These are phyloP conservation scores for Luzula sylvatica DNA, from an alignment of 176 grass and related monocot species.

Conservation along the genomic window DNA sequence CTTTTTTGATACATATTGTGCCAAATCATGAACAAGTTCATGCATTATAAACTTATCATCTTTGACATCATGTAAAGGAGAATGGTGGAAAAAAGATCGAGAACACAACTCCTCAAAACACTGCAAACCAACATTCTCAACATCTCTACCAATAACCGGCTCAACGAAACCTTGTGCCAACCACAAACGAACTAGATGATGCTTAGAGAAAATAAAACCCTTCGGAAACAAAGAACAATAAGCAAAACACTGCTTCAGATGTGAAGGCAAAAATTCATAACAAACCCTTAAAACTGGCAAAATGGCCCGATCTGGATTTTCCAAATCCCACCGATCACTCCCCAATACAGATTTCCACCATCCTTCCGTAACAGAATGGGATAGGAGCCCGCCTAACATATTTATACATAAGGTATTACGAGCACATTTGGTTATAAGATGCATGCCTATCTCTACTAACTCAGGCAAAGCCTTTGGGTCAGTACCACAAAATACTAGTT, in stretches of 20 bases:
- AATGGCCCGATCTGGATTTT: not conserved
- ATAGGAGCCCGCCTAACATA: conserved; percentile 12
- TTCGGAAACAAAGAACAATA: conserved; percentile 33
- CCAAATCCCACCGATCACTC: conserved; percentile 9
- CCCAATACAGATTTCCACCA: conserved; percentile 24
- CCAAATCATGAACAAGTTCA: conserved; percentile 30
- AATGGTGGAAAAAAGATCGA: conserved; percentile 27
- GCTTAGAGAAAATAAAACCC: conserved; percentile 22
- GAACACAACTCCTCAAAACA: conserved; percentile 21
- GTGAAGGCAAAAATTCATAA: conserved; percentile 18
- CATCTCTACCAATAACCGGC: not conserved
- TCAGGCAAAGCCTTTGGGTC: not conserved
- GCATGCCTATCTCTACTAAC: not conserved
- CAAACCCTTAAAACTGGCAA: conserved; percentile 28
- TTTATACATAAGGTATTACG: conserved; percentile 15
- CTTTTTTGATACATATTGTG: conserved; percentile 17
- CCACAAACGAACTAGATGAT: conserved; percentile 30
- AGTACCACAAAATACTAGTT: not conserved
- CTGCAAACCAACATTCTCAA: not conserved
- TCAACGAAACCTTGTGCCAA: conserved; percentile 25
- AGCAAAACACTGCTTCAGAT: conserved; percentile 25
- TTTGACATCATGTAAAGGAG: not conserved
- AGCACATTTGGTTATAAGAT: not conserved
- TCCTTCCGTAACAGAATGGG: not conserved
- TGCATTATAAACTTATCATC: conserved; percentile 25